Conservation (phyloP, 768 basidiomycete species). For the Tricholomella constricta region DNA sequence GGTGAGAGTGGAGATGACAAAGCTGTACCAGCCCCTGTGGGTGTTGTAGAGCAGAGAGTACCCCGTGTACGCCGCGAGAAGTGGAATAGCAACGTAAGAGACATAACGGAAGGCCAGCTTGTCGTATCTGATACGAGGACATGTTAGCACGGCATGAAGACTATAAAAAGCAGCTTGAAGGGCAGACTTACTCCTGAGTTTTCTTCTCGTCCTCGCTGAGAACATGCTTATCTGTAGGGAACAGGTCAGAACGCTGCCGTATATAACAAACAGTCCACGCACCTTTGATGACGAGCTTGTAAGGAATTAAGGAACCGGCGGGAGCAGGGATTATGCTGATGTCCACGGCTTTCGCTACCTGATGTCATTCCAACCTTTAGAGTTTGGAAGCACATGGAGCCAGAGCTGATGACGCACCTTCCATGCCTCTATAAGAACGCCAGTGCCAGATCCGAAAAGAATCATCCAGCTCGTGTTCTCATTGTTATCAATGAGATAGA, state of each 20-base stretch:
- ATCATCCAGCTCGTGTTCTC: constrained; percentile 99
- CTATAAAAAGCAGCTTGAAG: background rate
- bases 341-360: constrained; percentile 92
- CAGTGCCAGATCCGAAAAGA: constrained; percentile 81
- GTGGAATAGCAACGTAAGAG: constrained; percentile 84
- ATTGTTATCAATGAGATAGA: constrained; percentile 95
- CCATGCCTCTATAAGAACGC: constrained; percentile 89
- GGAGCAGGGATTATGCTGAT: constrained; percentile 66
- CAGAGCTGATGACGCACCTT: constrained; percentile 56
- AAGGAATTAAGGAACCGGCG: constrained; percentile 71
- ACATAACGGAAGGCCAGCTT: constrained; percentile 94
- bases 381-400: background rate
- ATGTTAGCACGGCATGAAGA: constrained; percentile 1
- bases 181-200: constrained; percentile 80
- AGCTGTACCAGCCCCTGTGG: constrained; percentile 96
- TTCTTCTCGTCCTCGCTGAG: constrained; percentile 97
- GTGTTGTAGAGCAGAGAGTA: constrained; percentile 83
- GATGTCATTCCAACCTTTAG: constrained; percentile 11
- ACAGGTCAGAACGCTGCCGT: constrained; percentile 8
- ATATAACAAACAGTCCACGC: constrained; percentile 21
- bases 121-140: constrained; percentile 64
- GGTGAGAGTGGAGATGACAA: constrained; percentile 89
- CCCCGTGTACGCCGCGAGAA: constrained; percentile 72
- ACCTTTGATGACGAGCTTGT: constrained; percentile 83
- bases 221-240: constrained; percentile 82